These are phyloP conservation scores for Tritrichomonas musculus DNA, from an alignment of 208 protist genomes.

Conservation along the genomic window DNA sequence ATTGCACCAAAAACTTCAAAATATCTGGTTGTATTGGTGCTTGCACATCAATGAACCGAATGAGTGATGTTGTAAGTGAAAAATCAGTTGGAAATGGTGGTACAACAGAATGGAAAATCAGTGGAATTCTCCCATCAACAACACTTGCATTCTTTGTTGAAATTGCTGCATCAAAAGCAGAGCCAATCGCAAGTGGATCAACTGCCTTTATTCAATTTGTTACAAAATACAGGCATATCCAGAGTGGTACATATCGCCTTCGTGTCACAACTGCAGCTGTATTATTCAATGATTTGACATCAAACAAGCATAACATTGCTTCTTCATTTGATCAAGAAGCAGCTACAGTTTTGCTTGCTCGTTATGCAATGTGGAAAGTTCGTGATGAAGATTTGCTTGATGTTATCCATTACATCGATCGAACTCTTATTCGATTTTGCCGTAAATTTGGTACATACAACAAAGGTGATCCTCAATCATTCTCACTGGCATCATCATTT, in stretches of 20 bases:
- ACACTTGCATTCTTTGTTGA: conserved; percentile 93
- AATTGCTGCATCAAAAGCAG: conserved; percentile 62
- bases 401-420: conserved; percentile 95
- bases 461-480: conserved; percentile 70
- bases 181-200: conserved; percentile 35
- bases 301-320: conserved; percentile 36
- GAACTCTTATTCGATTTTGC: conserved; percentile 91
- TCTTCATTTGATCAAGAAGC: conserved; percentile 91
- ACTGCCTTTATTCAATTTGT: conserved; percentile 66
- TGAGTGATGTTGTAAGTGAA: not conserved
- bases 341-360: conserved; percentile 86
- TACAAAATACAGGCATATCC: conserved; percentile 78
- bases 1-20: not conserved
- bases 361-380: conserved; percentile 83
- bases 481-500: conserved; percentile 74
- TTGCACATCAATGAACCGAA: not conserved
- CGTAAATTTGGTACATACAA: conserved; percentile 70
- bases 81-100: conserved; percentile 84
- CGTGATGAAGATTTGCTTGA: conserved; percentile 85
- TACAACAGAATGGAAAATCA: conserved; percentile 90
- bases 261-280: conserved; percentile 57
- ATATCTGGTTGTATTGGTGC: not conserved
- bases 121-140: conserved; percentile 72
- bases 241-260: conserved; percentile 52
- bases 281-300: not conserved